Evolutionary conservation across 805 yeast species (phyloP), one percentile per base, ranked within the genome.

Genomic region (Saccharomyces kudriavzevii): DNA sequence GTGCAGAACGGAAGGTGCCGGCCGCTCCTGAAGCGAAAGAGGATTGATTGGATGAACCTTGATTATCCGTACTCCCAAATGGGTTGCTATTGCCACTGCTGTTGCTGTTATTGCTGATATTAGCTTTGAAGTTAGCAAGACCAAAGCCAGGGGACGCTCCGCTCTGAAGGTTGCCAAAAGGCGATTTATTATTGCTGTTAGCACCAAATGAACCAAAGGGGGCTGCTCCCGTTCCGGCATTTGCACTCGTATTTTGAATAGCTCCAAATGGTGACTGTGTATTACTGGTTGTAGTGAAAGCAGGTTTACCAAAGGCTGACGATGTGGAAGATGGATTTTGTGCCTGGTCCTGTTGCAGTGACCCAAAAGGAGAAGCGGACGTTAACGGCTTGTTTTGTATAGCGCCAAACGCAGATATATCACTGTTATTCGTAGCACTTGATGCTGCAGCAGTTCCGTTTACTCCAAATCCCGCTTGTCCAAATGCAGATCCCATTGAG

Each of bases 221-320:
- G 35, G 57, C 51, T 29, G 64, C 53, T 13, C 49, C 49, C 26
- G 49, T 40, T n/a, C 27, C 35, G 9, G 20, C 43, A 35, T 17
- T 40, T 25, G 46, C 14, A 26, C 29, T 29, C 20, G 48, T 5
- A 11, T 63, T 52, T 26, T 59, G 63, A 31, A 58, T 48, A 13
- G 63, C 45, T n/a, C 60, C 57, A 47, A 57, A 53, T 24, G 58
- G 53, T n/a, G 61, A 48, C 26, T 55, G 47, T 11, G 24, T 53
- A 48, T 31, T 40, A 50, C 29, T 20, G 13, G 59, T 9, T 6
- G 63, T 20, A 9, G 66, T 67, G 59, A 63, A 60, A 13, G 64
- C 56, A 10, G 71, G 60, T 28, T 56, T 52, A 14, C 67, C 70
- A 55, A 61, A 56, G 20, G 63, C 58, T 29, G 48, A 27, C 2